Percentiles rank a stretch among this genome's conserved stretches.
Conservation (phyloP, 305 asterid species). For the Plantago lanceolata region DNA sequence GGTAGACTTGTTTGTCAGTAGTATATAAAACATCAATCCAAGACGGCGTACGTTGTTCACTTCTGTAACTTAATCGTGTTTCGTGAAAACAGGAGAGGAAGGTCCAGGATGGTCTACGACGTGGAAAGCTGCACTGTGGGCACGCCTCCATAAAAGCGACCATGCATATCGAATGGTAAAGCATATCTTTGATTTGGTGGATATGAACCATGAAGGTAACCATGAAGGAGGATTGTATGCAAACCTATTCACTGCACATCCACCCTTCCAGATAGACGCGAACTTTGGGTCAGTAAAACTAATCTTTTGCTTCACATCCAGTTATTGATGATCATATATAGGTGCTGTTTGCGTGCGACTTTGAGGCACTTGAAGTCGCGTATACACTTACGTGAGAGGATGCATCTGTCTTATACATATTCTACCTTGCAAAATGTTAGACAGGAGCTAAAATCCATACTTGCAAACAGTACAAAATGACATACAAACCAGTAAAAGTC, state of each 20-base stretch:
- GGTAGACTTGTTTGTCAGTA: slow-evolving; percentile 31
- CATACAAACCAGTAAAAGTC: no score
- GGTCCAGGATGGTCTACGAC: slow-evolving; percentile 89
- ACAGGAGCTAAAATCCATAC: no score
- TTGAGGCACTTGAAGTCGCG: no score
- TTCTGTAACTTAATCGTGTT: not conserved
- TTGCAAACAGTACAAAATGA: no score
- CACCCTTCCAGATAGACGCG: slow-evolving; percentile 91
- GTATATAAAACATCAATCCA: not conserved
- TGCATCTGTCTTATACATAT: no score
- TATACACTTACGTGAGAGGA: no score
- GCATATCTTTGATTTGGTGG: slow-evolving; percentile 57
- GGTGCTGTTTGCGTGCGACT: no score
- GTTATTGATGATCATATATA: not conserved
- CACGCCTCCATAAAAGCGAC: slow-evolving; percentile 58
- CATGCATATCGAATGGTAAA: slow-evolving; percentile 69
- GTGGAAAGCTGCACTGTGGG: slow-evolving; percentile 73
- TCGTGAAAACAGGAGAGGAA: slow-evolving; percentile 49
- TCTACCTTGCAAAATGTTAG: no score
- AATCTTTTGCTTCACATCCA: not conserved
- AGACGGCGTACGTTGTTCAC: not conserved
- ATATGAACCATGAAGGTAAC: slow-evolving; percentile 43
- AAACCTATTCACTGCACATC: slow-evolving; percentile 75
- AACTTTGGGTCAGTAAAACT: slow-evolving; percentile 57
- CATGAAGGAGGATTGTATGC: slow-evolving; percentile 69